Percentiles rank a stretch among this genome's conserved stretches.
Evolutionary conservation across 495 filamentous ascomycete genomes (phyloP).

Genomic region (Parathielavia appendiculata): DNA sequence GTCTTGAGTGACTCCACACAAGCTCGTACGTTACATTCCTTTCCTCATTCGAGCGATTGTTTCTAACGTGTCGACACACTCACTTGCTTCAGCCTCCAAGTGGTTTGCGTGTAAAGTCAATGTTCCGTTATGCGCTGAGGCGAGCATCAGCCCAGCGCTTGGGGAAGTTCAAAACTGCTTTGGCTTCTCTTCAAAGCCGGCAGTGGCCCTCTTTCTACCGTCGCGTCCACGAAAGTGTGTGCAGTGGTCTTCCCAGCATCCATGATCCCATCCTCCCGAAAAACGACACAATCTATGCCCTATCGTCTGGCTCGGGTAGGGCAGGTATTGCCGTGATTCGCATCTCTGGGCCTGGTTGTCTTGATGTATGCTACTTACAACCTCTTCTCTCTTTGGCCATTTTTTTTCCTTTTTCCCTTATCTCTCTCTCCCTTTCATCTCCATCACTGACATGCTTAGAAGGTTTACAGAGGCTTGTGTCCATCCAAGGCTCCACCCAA

Average conservation of each 20-base stretch:
- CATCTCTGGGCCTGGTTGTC: conserved; percentile 74
- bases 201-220: not conserved
- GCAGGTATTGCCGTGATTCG: conserved; percentile 91
- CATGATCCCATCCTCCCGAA: not conserved
- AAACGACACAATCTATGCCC: conserved; percentile 77
- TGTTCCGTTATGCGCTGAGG: conserved; percentile 35
- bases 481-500: conserved; percentile 58
- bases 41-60: not conserved
- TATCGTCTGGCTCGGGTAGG: conserved; percentile 80
- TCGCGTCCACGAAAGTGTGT: conserved; percentile 8
- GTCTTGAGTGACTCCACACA: no score
- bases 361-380: conserved; percentile 47
- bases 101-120: conserved; percentile 23
- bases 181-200: not conserved
- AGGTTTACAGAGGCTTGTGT: conserved; percentile 78
- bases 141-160: conserved; percentile 12
- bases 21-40: not conserved
- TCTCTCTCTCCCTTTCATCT: not conserved
- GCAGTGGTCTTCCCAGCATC: conserved; percentile 1
- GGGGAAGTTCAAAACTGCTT: not conserved
- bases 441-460: conserved; percentile 6
- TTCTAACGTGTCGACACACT: not conserved
- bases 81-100: not conserved
- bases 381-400: not conserved
- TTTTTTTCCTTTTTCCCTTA: no score